Conservation (phyloP, 2,329 filamentous ascomycete genomes). For the Aspergillus nomiae region DNA sequence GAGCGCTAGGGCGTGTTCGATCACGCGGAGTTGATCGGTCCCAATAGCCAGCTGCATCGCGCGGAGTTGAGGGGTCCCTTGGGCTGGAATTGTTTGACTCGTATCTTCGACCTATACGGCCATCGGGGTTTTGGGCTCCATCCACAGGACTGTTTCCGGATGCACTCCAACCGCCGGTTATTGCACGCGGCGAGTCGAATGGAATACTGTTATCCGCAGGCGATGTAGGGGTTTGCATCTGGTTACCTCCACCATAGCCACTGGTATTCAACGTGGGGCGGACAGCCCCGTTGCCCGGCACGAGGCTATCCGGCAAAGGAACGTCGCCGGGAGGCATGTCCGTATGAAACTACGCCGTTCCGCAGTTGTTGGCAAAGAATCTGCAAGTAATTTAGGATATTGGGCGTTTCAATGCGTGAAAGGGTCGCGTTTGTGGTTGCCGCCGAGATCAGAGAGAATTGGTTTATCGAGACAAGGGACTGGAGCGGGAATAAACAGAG, state of each 20-base stretch:
- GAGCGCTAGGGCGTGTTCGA: slow-evolving; percentile 39
- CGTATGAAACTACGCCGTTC: slow-evolving; percentile 24
- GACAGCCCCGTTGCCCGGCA: slow-evolving; percentile 44
- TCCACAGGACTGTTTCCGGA: slow-evolving; percentile 25
- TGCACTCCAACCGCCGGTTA: slow-evolving; percentile 27
- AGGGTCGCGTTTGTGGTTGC: neutral
- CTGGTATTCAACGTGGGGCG: slow-evolving; percentile 40
- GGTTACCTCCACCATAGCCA: slow-evolving; percentile 37
- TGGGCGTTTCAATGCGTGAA: neutral
- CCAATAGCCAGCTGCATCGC: slow-evolving; percentile 33
- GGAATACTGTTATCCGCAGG: slow-evolving; percentile 39
- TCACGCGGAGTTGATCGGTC: slow-evolving; percentile 39
- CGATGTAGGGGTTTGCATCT: slow-evolving; percentile 43
- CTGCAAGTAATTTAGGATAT: neutral
- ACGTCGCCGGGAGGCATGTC: slow-evolving; percentile 47
- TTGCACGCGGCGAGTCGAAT: slow-evolving; percentile 39
- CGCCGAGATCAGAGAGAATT: neutral
- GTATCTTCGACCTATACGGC: slow-evolving; percentile 31
- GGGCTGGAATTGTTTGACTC: slow-evolving; percentile 29
- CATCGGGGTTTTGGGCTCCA: slow-evolving; percentile 32
- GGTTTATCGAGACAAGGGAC: neutral
- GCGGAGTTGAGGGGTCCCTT: slow-evolving; percentile 25
- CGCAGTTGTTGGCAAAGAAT: slow-evolving; percentile 4
- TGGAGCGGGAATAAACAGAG: slow-evolving; percentile 7
- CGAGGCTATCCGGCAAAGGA: slow-evolving; percentile 43